phyloP scores from a whole-genome alignment of 305 asterid genomes.

The Plantago coronopus region DNA sequence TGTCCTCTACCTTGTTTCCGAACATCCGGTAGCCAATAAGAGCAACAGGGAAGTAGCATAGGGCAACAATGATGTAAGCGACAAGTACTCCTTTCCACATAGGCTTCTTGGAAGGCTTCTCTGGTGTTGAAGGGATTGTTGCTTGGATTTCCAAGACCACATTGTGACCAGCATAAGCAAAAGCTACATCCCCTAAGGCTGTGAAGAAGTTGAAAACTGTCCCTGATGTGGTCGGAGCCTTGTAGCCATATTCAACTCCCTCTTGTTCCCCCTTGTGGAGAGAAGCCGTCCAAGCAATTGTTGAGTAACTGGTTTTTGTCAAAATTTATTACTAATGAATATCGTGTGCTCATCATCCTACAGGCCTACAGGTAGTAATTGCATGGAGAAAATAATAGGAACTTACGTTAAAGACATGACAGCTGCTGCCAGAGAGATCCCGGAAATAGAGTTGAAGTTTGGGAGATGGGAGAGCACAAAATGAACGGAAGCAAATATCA shows the following conservation, averaged over 20 bases:
- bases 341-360: neutral
- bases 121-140: slow-evolving; percentile 60
- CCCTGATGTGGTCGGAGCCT: slow-evolving; percentile 30
- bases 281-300: slow-evolving; percentile 59
- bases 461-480: slow-evolving; percentile 55
- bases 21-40: slow-evolving; percentile 41
- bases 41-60: slow-evolving; percentile 66
- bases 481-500: slow-evolving; percentile 48
- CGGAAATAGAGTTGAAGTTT: slow-evolving; percentile 44
- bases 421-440: slow-evolving; percentile 51
- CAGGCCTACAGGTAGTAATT: no score
- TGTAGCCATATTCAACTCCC: slow-evolving; percentile 44
- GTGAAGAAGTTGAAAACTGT: slow-evolving; percentile 47
- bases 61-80: slow-evolving; percentile 55
- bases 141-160: slow-evolving; percentile 70
- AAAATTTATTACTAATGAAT: neutral
- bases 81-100: slow-evolving; percentile 72
- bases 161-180: slow-evolving; percentile 65
- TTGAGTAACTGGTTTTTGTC: slow-evolving; percentile 40
- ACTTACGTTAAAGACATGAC: slow-evolving; percentile 47
- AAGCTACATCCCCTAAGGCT: slow-evolving; percentile 53
- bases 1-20: slow-evolving; percentile 45
- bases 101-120: slow-evolving; percentile 57
- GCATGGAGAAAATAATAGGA: slow-evolving; percentile 1
- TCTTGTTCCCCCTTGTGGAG: slow-evolving; percentile 39